Evolutionary conservation across 768 basidiomycete species (phyloP).

Genomic region (Termitomyces sp.): DNA sequence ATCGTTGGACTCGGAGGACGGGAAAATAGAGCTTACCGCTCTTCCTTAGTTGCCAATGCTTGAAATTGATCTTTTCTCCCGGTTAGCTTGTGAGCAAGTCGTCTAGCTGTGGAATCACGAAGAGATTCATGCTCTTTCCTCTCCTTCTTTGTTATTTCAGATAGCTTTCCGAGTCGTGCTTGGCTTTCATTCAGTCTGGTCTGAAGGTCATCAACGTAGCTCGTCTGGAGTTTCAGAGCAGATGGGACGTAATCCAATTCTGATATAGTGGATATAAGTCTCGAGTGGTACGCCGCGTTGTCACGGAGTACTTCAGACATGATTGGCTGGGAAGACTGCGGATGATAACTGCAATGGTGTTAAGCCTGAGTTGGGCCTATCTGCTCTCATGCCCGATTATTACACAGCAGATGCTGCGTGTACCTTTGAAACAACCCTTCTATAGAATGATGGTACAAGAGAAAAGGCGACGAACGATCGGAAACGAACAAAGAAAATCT

Average conservation of each 20-base stretch:
- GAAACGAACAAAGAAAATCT: too few relatives aligned
- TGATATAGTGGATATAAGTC: constrained; percentile 26
- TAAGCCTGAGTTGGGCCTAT: neutral
- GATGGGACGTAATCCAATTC: constrained; percentile 34
- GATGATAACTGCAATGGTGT: too few relatives aligned
- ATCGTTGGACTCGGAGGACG: neutral
- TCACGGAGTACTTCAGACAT: constrained; percentile 28
- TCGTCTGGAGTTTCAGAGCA: constrained; percentile 29
- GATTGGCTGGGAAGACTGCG: constrained; percentile 10
- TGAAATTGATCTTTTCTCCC: constrained; percentile 37
- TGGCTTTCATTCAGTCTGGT: constrained; percentile 17
- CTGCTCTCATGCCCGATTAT: neutral
- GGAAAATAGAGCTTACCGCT: constrained; percentile 24
- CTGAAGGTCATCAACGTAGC: constrained; percentile 29
- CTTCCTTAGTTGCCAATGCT: constrained; percentile 37
- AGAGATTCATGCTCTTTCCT: constrained; percentile 35
- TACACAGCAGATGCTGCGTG: neutral
- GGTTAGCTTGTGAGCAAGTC: constrained; percentile 32
- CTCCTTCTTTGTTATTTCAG: constrained; percentile 36
- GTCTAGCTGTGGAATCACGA: constrained; percentile 31
- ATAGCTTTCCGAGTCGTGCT: constrained; percentile 21
- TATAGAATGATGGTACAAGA: neutral
- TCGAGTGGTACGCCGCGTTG: constrained; percentile 32
- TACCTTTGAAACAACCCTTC: neutral
- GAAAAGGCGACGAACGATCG: neutral